Evolutionary conservation across 768 basidiomycete genomes (phyloP).

Genomic region (Kwoniella europaea): DNA sequence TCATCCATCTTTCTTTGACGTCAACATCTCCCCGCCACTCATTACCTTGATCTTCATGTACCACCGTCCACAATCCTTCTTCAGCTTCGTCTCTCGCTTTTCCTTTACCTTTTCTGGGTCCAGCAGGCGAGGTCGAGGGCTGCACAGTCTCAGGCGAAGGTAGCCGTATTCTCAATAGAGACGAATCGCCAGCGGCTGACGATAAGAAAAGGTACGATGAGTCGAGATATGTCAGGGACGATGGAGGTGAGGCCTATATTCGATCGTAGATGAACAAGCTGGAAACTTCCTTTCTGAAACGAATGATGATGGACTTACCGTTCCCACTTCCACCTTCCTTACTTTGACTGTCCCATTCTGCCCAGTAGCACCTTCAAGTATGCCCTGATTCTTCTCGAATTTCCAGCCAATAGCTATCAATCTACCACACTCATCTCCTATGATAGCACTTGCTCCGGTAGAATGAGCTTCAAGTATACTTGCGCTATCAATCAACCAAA

Average conservation of each 20-base stretch:
- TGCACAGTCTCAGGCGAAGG: slow-evolving; percentile 6
- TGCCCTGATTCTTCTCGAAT: slow-evolving; percentile 24
- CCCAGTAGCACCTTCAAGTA: slow-evolving; percentile 20
- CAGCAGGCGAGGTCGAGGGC: slow-evolving; percentile 13
- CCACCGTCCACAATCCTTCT: slow-evolving; percentile 23
- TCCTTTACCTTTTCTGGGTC: slow-evolving; percentile 47
- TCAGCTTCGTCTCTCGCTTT: slow-evolving; percentile 29
- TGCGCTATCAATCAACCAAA: slow-evolving; percentile 25
- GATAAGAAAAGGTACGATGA: slow-evolving; percentile 45
- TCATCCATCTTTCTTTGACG: slow-evolving; percentile 51
- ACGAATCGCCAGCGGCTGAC: slow-evolving; percentile 51
- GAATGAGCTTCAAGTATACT: slow-evolving; percentile 28
- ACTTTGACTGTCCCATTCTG: slow-evolving; percentile 24
- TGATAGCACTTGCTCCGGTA: slow-evolving; percentile 38
- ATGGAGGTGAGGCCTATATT: slow-evolving; percentile 47
- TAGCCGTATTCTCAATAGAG: slow-evolving; percentile 31
- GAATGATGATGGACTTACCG: slow-evolving; percentile 33
- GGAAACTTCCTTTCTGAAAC: too few species aligned
- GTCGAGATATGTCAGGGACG: slow-evolving; percentile 49
- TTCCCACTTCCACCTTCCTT: slow-evolving; percentile 42
- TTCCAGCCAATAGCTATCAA: slow-evolving; percentile 42
- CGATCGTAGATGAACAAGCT: not conserved
- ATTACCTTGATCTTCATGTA: slow-evolving; percentile 21
- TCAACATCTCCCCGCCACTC: slow-evolving; percentile 18
- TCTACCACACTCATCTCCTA: slow-evolving; percentile 53